Base-by-base conservation (phyloP, 2,329 filamentous ascomycete species). In the Diaporthe aspalathi region DNA sequence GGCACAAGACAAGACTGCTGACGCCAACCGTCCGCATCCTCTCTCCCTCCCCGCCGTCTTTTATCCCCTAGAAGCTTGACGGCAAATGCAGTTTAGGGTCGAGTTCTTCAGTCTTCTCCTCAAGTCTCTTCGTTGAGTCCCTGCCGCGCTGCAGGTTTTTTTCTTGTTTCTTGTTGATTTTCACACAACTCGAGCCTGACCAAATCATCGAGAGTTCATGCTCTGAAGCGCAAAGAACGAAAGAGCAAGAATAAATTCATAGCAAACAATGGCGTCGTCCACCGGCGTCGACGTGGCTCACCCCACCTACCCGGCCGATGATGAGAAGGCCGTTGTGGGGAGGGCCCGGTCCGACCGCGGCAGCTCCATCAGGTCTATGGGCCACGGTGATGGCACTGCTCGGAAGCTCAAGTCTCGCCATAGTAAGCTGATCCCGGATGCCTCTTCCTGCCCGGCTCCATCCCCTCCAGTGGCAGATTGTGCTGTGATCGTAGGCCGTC, bases 341-440 rank as follows among this genome's bases (percentile, higher is more conserved):
- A 65, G 60, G 60, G 45, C 60, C 60, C 60, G 29, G 45, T 65
- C 60, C n/a, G 60, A 47, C 27, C 57, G 57, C 43, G 32, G 40
- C 57, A 63, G 57, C 60, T 74, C 71, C 11, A 69, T 68, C 54
- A 67, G 60, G 52, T 67, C 67, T 12, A 63, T 45, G 20, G 60
- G 60, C 60, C 50, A 57, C 27, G 76, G 73, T 22, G 84, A 86
- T 71, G 76, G 82, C 11, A 88, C 86, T 1, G 85, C 88, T 65
- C 84, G 87, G 57, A 84, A 79, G 71, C 84, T 89, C 73, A 89
- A 88, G 77, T 80, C 86, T 27, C 84, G 87, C 1, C 60, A 65
- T 17, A 65, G 60, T 65, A 65, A 65, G 60, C 60, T 20, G 60
- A 29, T 50, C 60, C 29, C 14, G 57, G 27, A 7, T 27, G 17